Evolutionary conservation across 2,329 filamentous ascomycete genomes (phyloP).

Genomic region (Fonsecaea pugnacius): DNA sequence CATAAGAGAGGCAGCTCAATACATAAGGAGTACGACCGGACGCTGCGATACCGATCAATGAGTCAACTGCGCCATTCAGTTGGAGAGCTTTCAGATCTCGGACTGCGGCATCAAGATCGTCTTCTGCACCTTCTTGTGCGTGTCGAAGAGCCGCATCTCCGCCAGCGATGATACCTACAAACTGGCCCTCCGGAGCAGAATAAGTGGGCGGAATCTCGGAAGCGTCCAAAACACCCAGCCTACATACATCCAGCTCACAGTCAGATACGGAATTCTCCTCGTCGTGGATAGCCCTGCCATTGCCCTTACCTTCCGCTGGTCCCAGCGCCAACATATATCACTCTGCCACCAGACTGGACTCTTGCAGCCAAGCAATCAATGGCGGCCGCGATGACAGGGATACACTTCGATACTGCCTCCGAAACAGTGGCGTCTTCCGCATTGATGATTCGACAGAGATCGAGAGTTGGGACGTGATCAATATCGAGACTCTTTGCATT

Average conservation of each 20-base stretch:
- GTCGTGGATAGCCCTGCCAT: neutral
- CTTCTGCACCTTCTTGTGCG: conserved; percentile 51
- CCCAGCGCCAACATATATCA: conserved; percentile 50
- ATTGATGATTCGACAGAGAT: conserved; percentile 48
- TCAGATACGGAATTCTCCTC: neutral
- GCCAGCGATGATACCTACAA: conserved; percentile 50
- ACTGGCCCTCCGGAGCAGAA: conserved; percentile 47
- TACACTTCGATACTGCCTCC: conserved; percentile 40
- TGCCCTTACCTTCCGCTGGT: conserved; percentile 48
- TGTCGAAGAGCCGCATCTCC: conserved; percentile 48
- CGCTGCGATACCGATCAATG: conserved; percentile 50
- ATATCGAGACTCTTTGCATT: conserved; percentile 45
- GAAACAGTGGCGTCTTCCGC: conserved; percentile 44
- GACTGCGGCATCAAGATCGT: conserved; percentile 42
- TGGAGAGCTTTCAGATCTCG: conserved; percentile 41
- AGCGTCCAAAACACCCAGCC: conserved; percentile 49
- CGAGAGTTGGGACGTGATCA: conserved; percentile 45
- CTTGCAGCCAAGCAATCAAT: conserved; percentile 43
- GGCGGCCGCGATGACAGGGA: conserved; percentile 43
- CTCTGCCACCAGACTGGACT: conserved; percentile 43
- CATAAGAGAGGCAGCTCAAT: conserved; percentile 45
- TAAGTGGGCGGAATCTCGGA: conserved; percentile 52
- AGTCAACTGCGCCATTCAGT: conserved; percentile 43
- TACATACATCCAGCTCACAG: conserved; percentile 23
- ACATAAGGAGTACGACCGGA: conserved; percentile 52